These are phyloP conservation scores for Sanghuangporus baumii DNA, from an alignment of 1,284 basidiomycete genomes.

Conservation along the genomic window DNA sequence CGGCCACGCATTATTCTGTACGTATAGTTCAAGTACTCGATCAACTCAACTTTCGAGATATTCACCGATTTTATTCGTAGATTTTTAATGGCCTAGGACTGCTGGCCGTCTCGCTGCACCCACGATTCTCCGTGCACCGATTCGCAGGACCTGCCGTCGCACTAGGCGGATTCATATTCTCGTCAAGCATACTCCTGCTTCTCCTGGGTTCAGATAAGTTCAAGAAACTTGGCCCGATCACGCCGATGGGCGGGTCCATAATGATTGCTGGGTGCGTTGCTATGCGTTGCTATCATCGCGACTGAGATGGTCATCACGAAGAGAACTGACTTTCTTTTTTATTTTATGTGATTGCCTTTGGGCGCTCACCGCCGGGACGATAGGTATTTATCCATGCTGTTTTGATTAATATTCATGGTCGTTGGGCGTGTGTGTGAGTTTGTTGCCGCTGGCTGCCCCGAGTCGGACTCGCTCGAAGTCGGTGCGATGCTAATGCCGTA, in stretches of 20 bases:
- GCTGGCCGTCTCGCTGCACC: slow-evolving; percentile 67
- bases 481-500: neutral
- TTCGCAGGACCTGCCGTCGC: slow-evolving; percentile 71
- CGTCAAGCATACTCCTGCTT: slow-evolving; percentile 63
- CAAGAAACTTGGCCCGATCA: slow-evolving; percentile 65
- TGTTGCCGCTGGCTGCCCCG: too few species aligned
- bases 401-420: slow-evolving; percentile 20
- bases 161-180: slow-evolving; percentile 61
- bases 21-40: slow-evolving; percentile 20
- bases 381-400: slow-evolving; percentile 35
- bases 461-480: too few species aligned
- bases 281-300: neutral
- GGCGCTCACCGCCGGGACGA: neutral
- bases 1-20: slow-evolving; percentile 61
- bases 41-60: too few species aligned
- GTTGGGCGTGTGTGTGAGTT: too few species aligned
- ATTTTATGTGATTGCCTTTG: slow-evolving; percentile 23
- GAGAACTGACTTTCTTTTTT: slow-evolving; percentile 31
- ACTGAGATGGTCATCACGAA: neutral
- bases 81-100: slow-evolving; percentile 76
- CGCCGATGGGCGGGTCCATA: slow-evolving; percentile 65
- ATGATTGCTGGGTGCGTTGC: slow-evolving; percentile 75
- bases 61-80: slow-evolving; percentile 29
- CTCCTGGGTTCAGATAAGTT: slow-evolving; percentile 54
- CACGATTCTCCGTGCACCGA: slow-evolving; percentile 53